These are phyloP conservation scores for Heliosperma pusillum DNA, from an alignment of 148 eudicot species.

Conservation along the genomic window DNA sequence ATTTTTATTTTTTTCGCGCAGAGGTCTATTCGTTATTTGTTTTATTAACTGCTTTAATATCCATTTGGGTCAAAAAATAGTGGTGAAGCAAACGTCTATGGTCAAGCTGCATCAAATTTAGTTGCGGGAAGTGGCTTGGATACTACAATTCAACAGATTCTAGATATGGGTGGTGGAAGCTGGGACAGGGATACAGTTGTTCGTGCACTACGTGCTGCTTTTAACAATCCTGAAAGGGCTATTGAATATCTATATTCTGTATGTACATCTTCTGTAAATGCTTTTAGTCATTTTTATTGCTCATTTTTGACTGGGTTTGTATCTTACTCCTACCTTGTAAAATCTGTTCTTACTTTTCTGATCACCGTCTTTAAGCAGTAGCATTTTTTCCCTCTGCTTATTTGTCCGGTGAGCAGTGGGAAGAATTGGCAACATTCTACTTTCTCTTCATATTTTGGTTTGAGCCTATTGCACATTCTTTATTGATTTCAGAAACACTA, in stretches of 20 bases:
- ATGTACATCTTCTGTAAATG: slow-evolving; percentile 21
- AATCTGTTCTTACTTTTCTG: not conserved
- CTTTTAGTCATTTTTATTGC: slow-evolving; percentile 5
- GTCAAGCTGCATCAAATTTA: slow-evolving; percentile 78
- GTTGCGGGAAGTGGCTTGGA: slow-evolving; percentile 76
- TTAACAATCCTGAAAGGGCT: slow-evolving; percentile 90
- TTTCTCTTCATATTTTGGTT: not conserved
- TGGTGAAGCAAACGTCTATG: slow-evolving; percentile 57
- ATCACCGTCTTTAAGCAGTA: not conserved
- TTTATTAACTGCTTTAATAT: not conserved
- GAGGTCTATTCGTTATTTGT: not conserved
- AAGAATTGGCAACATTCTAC: too few relatives aligned
- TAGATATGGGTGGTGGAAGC: slow-evolving; percentile 94
- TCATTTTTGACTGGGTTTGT: slow-evolving; percentile 1
- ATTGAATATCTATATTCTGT: slow-evolving; percentile 87
- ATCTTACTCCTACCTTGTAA: not conserved
- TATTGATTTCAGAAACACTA: not conserved
- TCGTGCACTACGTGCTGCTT: slow-evolving; percentile 85
- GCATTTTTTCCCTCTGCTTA: not conserved
- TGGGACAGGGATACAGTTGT: slow-evolving; percentile 88
- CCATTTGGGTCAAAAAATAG: slow-evolving; percentile 28
- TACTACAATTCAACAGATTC: slow-evolving; percentile 63
- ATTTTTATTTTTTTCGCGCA: not conserved
- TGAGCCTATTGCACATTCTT: not conserved
- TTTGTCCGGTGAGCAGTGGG: not conserved